Conservation (phyloP, 2,329 filamentous ascomycete genomes). For the Orbilia quercus region DNA sequence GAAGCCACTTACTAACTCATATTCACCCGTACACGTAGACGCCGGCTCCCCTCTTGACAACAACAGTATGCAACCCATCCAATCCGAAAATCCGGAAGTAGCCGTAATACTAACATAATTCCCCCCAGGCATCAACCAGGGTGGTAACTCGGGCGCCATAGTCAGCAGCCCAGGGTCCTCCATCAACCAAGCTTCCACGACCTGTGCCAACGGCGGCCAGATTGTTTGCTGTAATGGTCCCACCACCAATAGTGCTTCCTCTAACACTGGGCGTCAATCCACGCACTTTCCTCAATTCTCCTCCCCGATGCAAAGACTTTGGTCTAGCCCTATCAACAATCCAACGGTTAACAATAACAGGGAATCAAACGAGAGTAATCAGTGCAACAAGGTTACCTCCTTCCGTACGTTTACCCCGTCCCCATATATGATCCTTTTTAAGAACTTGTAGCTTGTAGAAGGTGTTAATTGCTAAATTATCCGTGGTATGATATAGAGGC, state of each 20-base stretch:
- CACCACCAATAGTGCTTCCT: slow-evolving; percentile 23
- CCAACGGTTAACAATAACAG: slow-evolving; percentile 39
- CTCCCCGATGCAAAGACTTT: slow-evolving; percentile 22
- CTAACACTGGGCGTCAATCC: slow-evolving; percentile 37
- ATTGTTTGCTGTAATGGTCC: slow-evolving; percentile 48
- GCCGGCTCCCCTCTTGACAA: slow-evolving; percentile 35
- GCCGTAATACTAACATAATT: neutral
- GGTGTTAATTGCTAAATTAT: too few species aligned
- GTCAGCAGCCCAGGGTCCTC: slow-evolving; percentile 23
- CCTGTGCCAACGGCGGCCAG: slow-evolving; percentile 49
- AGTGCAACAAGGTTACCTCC: slow-evolving; percentile 39
- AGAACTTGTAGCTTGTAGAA: too few species aligned
- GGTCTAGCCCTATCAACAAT: slow-evolving; percentile 19
- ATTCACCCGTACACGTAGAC: slow-evolving; percentile 2
- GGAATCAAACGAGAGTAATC: slow-evolving; percentile 25
- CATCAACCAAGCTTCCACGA: slow-evolving; percentile 38
- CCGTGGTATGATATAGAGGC: slow-evolving; percentile 13
- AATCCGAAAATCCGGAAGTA: neutral
- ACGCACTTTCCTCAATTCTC: slow-evolving; percentile 39
- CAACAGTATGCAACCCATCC: slow-evolving; percentile 23
- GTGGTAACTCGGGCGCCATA: slow-evolving; percentile 42
- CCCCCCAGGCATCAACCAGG: slow-evolving; percentile 33
- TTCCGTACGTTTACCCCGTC: slow-evolving; percentile 10
- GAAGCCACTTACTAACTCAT: too few species aligned
- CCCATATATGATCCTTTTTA: neutral